Evolutionary conservation across 352 stramenopile genomes (phyloP).

Genomic region (Globisporangium rhizosaccharum): DNA sequence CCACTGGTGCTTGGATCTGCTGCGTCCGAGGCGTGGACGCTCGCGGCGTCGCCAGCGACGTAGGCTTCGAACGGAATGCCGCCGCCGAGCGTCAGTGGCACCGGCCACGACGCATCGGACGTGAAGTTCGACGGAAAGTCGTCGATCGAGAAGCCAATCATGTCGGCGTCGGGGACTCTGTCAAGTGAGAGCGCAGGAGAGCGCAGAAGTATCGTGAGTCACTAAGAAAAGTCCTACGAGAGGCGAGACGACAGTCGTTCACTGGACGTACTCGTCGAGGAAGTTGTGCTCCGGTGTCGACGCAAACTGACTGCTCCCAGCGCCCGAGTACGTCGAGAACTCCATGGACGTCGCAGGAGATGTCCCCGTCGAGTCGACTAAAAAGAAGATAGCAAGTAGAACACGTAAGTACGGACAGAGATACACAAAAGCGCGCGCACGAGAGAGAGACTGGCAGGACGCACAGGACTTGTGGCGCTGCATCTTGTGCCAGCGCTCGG

Average conservation of each 20-base stretch:
- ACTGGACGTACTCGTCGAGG: constrained; percentile 45
- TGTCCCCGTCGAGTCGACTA: constrained; percentile 52
- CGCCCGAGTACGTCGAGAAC: constrained; percentile 18
- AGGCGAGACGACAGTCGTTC: not conserved
- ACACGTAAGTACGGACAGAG: not conserved
- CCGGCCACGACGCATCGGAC: constrained; percentile 32
- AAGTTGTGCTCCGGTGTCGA: constrained; percentile 35
- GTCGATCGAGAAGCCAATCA: constrained; percentile 66
- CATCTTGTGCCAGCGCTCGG: constrained; percentile 62
- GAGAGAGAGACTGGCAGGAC: not conserved
- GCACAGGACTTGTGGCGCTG: constrained; percentile 47
- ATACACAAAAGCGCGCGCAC: not conserved
- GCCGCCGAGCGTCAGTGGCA: constrained; percentile 15
- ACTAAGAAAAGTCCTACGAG: not conserved
- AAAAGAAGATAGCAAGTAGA: not conserved
- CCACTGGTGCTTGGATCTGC: not conserved
- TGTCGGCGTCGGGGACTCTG: constrained; percentile 43
- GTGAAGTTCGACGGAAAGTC: constrained; percentile 51
- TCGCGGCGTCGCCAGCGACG: constrained; percentile 1
- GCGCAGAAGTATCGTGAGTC: not conserved
- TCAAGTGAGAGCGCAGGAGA: not conserved
- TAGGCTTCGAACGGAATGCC: constrained; percentile 19
- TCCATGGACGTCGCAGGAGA: constrained; percentile 38
- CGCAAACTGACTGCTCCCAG: constrained; percentile 22
- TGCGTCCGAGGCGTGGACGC: too few species aligned